These are phyloP conservation scores for Phaffia tasmanica DNA, from an alignment of 768 basidiomycete genomes.

Conservation along the genomic window DNA sequence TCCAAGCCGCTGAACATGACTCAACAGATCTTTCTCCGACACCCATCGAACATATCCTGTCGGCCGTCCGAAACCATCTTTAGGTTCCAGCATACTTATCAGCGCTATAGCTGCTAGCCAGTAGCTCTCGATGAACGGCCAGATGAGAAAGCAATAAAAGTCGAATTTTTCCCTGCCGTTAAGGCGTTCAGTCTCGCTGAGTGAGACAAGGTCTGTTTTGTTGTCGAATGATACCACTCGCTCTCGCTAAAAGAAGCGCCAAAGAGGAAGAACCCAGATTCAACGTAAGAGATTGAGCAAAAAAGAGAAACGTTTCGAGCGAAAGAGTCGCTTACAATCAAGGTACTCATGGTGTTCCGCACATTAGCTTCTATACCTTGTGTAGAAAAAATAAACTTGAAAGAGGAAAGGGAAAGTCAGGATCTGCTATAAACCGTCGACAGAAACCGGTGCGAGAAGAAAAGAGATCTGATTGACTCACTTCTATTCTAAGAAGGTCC, in stretches of 20 bases:
- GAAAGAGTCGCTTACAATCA: constrained; percentile 10
- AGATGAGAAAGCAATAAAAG: constrained; percentile 30
- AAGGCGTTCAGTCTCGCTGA: constrained; percentile 19
- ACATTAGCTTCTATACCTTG: constrained; percentile 30
- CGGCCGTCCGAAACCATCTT: background rate
- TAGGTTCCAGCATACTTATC: background rate
- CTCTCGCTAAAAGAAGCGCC: constrained; percentile 6
- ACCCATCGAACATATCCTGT: constrained; percentile 1
- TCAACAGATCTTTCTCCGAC: constrained; percentile 8
- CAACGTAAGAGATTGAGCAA: background rate
- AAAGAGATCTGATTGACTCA: constrained; percentile 1
- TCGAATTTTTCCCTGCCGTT: constrained; percentile 18
- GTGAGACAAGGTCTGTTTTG: constrained; percentile 19
- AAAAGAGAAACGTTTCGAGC: too few relatives aligned
- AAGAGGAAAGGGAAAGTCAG: background rate
- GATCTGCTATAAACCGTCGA: background rate
- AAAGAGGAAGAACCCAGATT: background rate
- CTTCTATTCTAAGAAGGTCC: constrained; percentile 29
- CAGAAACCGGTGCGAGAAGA: background rate
- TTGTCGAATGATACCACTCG: constrained; percentile 27
- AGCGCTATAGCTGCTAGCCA: constrained; percentile 8
- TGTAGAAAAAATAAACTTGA: constrained; percentile 29
- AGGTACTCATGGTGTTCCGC: constrained; percentile 20
- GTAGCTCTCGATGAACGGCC: constrained; percentile 17
- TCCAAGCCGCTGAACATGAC: constrained; percentile 1